These are phyloP conservation scores for Mucor mucedo DNA, from an alignment of 371 early-diverging fungal species.

Conservation along the genomic window DNA sequence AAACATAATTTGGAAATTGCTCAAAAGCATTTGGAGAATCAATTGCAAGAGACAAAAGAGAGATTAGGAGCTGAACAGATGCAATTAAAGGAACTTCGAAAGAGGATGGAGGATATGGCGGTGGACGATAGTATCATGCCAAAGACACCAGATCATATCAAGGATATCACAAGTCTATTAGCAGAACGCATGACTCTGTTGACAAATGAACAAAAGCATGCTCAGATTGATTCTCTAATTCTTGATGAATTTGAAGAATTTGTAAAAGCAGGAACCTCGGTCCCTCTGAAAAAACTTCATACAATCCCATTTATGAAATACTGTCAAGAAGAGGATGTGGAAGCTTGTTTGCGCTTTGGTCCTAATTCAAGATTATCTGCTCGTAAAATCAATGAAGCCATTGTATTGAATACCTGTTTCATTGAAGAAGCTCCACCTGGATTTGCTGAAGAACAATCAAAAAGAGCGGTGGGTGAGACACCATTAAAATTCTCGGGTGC, in stretches of 20 bases:
- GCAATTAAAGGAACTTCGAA: conserved; percentile 77
- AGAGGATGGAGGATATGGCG: conserved; percentile 71
- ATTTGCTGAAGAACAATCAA: conserved; percentile 73
- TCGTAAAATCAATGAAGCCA: conserved; percentile 86
- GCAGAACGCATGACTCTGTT: conserved; percentile 13
- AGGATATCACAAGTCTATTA: conserved; percentile 20
- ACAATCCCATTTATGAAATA: conserved; percentile 82
- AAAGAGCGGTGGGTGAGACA: conserved; percentile 46
- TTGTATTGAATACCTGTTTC: conserved; percentile 78
- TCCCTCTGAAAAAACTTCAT: conserved; percentile 74
- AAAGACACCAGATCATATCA: conserved; percentile 27
- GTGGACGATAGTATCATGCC: conserved; percentile 12
- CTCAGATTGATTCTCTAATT: conserved; percentile 67
- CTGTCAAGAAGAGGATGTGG: conserved; percentile 86
- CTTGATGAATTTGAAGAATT: conserved; percentile 86
- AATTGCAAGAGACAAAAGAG: conserved; percentile 71
- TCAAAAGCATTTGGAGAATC: conserved; percentile 62
- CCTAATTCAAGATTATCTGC: conserved; percentile 83
- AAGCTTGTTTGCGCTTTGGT: conserved; percentile 90
- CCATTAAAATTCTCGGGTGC: conserved; percentile 63
- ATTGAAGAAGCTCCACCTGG: conserved; percentile 75
- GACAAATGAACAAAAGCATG: conserved; percentile 14
- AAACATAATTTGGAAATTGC: conserved; percentile 64
- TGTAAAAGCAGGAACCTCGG: conserved; percentile 62
- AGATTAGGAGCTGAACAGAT: conserved; percentile 74